Evolutionary conservation across 2,329 filamentous ascomycete species (phyloP).

Genomic region (Amphichorda felina): DNA sequence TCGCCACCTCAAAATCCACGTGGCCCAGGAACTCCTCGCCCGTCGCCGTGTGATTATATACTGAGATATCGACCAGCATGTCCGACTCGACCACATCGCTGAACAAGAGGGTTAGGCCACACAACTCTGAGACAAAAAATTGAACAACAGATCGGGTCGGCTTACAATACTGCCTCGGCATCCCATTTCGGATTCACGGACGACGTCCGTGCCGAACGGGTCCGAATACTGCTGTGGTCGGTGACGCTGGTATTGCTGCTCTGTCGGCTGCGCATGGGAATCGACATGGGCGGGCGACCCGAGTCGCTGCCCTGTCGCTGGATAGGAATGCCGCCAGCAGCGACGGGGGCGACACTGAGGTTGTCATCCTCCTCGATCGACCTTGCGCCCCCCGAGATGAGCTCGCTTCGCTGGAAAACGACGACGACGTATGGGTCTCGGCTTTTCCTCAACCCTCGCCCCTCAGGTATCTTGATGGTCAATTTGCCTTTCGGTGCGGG

Average conservation of each 20-base stretch:
- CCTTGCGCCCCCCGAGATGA: constrained; percentile 80
- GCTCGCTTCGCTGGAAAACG: constrained; percentile 92
- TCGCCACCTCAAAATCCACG: constrained; percentile 63
- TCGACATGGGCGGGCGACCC: constrained; percentile 74
- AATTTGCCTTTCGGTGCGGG: constrained; percentile 75
- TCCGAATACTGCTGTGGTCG: constrained; percentile 49
- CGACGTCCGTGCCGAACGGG: constrained; percentile 40
- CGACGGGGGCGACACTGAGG: constrained; percentile 31
- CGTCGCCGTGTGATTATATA: constrained; percentile 72
- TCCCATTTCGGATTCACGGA: constrained; percentile 90
- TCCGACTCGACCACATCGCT: constrained; percentile 91
- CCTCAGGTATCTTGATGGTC: constrained; percentile 79
- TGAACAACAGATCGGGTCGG: constrained; percentile 9
- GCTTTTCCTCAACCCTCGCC: constrained; percentile 67
- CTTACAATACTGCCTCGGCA: constrained; percentile 90
- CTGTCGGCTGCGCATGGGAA: constrained; percentile 92
- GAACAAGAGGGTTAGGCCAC: constrained; percentile 3
- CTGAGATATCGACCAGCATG: constrained; percentile 81
- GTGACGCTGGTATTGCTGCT: constrained; percentile 85
- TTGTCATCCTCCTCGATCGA: constrained; percentile 49
- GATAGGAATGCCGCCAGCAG: constrained; percentile 43
- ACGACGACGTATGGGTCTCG: constrained; percentile 91
- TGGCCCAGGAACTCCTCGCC: constrained; percentile 89
- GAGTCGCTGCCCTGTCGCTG: constrained; percentile 68
- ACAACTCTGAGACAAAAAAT: no score